Percentiles rank a stretch among this genome's conserved stretches.
Conservation (phyloP, 805 yeast genomes). For the Candida awuae region DNA sequence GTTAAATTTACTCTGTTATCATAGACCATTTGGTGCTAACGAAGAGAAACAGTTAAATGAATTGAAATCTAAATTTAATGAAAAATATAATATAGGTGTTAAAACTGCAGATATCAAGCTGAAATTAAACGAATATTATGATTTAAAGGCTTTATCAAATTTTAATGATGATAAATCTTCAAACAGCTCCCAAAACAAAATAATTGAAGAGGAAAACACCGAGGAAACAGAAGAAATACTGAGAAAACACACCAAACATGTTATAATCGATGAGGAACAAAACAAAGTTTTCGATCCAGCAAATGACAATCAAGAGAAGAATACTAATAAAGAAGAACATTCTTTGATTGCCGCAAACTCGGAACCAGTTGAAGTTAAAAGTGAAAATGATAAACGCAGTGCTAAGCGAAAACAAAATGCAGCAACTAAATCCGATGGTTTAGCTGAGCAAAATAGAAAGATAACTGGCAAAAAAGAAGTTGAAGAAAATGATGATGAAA, state of each 20-base stretch:
- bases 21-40: slow-evolving; percentile 25
- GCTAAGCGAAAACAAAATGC: too few relatives aligned
- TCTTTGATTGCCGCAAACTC: too few relatives aligned
- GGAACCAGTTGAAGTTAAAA: not conserved
- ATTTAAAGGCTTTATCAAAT: slow-evolving; percentile 21
- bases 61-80: slow-evolving; percentile 16
- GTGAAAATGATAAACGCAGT: not conserved
- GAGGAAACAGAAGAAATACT: not conserved
- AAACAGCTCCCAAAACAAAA: slow-evolving; percentile 1
- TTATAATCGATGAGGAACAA: slow-evolving; percentile 8
- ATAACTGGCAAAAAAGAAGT: too few relatives aligned
- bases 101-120: slow-evolving; percentile 13
- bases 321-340: too few relatives aligned
- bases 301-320: too few relatives aligned
- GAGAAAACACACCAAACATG: slow-evolving; percentile 4
- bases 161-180: too few relatives aligned
- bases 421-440: too few relatives aligned
- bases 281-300: slow-evolving; percentile 4
- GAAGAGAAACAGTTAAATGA: slow-evolving; percentile 11
- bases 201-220: not conserved
- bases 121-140: slow-evolving; percentile 22
- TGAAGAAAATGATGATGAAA: not conserved
- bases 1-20: slow-evolving; percentile 21
- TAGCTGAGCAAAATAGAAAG: too few relatives aligned
- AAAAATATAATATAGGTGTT: slow-evolving; percentile 14